Conservation (phyloP, 1,284 basidiomycete species). For the Mycosarcoma maydis region DNA sequence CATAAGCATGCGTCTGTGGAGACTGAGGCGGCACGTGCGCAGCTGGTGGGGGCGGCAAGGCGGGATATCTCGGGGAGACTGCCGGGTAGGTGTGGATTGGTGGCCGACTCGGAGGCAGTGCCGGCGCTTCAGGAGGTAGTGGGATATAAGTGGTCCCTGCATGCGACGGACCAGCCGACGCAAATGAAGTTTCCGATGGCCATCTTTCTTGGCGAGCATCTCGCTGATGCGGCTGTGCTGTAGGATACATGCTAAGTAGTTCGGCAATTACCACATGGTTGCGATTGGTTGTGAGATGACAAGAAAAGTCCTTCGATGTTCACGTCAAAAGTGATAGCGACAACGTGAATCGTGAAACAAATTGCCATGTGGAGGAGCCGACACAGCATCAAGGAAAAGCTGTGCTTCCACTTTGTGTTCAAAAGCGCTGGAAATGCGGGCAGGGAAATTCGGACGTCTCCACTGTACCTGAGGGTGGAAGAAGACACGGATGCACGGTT, state of each 20-base stretch:
- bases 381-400: too few species aligned
- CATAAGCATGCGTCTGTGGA: not conserved
- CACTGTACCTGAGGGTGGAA: too few species aligned
- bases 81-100: not conserved
- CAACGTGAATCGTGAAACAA: too few species aligned
- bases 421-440: too few species aligned
- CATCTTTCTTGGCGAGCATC: slow-evolving; percentile 11
- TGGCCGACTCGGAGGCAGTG: slow-evolving; percentile 16
- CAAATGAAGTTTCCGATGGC: not conserved
- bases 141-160: slow-evolving; percentile 4
- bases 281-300: too few species aligned
- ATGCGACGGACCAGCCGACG: slow-evolving; percentile 1
- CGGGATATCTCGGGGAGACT: not conserved
- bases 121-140: slow-evolving; percentile 15
- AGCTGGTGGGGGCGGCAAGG: not conserved
- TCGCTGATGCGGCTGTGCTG: slow-evolving; percentile 14
- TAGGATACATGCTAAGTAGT: slow-evolving; percentile 5
- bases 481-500: too few species aligned
- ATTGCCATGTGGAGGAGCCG: not conserved
- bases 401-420: too few species aligned
- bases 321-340: too few species aligned
- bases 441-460: too few species aligned
- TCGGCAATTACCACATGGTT: too few species aligned
- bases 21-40: not conserved
- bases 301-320: too few species aligned